These are phyloP conservation scores for Venustampulla echinocandica DNA, from an alignment of 495 filamentous ascomycete genomes.

Conservation along the genomic window DNA sequence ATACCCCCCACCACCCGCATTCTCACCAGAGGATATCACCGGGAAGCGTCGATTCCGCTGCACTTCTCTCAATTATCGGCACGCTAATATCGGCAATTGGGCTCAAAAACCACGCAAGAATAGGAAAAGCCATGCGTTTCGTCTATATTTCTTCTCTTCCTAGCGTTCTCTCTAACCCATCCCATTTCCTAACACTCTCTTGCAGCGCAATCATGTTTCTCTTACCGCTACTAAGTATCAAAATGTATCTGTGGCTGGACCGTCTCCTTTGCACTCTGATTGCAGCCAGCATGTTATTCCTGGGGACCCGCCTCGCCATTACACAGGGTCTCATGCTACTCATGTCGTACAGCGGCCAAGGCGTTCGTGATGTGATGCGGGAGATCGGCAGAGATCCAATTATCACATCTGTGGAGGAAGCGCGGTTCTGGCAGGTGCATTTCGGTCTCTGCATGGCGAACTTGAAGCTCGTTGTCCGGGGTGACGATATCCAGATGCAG, in stretches of 20 bases:
- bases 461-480: conserved; percentile 64
- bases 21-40: conserved; percentile 58
- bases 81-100: conserved; percentile 81
- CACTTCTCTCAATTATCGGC: conserved; percentile 76
- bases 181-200: conserved; percentile 84
- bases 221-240: conserved; percentile 65
- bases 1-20: conserved; percentile 61
- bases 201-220: conserved; percentile 74
- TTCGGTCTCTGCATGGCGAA: conserved; percentile 95
- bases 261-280: conserved; percentile 70
- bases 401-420: conserved; percentile 73
- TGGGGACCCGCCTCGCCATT: conserved; percentile 74
- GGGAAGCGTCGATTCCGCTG: conserved; percentile 72
- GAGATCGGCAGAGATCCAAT: conserved; percentile 76
- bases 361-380: conserved; percentile 65
- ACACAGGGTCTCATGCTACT: conserved; percentile 87
- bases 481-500: conserved; percentile 53
- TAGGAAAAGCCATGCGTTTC: conserved; percentile 72
- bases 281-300: conserved; percentile 73
- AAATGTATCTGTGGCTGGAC: conserved; percentile 72
- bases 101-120: conserved; percentile 87
- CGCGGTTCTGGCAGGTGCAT: conserved; percentile 96
- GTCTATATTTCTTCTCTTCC: conserved; percentile 76
- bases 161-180: conserved; percentile 77
- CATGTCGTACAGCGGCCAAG: conserved; percentile 69